These are phyloP conservation scores for Colletotrichum endophyticum DNA, from an alignment of 2,329 filamentous ascomycete genomes.

Conservation along the genomic window DNA sequence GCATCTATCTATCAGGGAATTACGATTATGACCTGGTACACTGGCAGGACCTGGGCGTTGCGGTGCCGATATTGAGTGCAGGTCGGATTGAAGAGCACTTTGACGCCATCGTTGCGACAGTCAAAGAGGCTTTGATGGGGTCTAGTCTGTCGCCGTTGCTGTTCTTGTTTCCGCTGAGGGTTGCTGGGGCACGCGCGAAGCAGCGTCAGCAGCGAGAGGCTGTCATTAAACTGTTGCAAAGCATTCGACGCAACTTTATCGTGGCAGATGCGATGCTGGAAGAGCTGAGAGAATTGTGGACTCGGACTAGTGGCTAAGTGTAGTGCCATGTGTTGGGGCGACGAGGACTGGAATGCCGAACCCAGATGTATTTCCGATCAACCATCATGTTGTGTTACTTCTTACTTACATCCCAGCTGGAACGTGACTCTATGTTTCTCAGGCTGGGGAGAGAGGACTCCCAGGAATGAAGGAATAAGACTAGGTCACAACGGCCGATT, in stretches of 20 bases:
- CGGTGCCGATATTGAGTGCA: slow-evolving; percentile 25
- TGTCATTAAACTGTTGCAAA: slow-evolving; percentile 24
- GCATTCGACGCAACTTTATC: not conserved
- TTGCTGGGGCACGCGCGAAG: slow-evolving; percentile 35
- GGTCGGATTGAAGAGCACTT: slow-evolving; percentile 27
- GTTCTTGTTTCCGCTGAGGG: slow-evolving; percentile 36
- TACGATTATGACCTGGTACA: slow-evolving; percentile 38
- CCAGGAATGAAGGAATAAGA: too few species aligned
- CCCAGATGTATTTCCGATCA: too few species aligned
- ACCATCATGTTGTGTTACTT: too few species aligned
- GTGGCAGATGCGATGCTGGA: slow-evolving; percentile 4
- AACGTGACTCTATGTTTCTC: too few species aligned
- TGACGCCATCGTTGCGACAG: slow-evolving; percentile 26
- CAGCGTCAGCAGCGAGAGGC: slow-evolving; percentile 24
- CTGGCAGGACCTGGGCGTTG: slow-evolving; percentile 29
- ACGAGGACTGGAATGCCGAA: too few species aligned
- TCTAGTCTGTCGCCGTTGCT: slow-evolving; percentile 34
- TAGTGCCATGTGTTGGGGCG: not conserved
- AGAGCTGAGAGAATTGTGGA: not conserved
- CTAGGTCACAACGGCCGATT: too few species aligned
- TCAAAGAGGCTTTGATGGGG: slow-evolving; percentile 14
- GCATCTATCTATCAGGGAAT: slow-evolving; percentile 40
- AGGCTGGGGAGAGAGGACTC: too few species aligned
- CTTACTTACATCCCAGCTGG: too few species aligned
- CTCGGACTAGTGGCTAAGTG: not conserved